A percentile compares a stretch with the other conserved stretches of the same genome.
These are phyloP conservation scores for Daedaleopsis nitida DNA, from an alignment of 768 basidiomycete genomes.

Conservation along the genomic window DNA sequence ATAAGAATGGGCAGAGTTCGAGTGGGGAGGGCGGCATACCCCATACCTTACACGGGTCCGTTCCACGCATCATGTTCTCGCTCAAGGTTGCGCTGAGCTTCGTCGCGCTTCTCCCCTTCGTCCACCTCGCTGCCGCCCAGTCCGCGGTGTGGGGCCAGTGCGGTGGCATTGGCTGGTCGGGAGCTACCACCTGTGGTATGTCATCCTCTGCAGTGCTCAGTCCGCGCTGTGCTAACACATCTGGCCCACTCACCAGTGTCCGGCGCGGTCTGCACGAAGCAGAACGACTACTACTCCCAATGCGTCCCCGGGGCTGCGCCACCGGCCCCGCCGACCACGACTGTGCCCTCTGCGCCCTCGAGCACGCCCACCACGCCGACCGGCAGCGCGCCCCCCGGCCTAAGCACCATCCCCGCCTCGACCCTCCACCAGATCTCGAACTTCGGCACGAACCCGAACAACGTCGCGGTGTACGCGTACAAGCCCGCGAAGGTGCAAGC, in stretches of 20 bases:
- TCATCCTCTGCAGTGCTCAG: neutral
- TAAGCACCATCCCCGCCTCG: conserved; percentile 21
- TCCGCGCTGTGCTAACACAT: neutral
- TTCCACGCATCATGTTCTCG: neutral
- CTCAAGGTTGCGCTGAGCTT: conserved; percentile 19
- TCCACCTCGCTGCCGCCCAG: conserved; percentile 27
- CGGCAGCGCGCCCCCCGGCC: conserved; percentile 13
- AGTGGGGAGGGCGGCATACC: no score
- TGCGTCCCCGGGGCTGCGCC: conserved; percentile 30
- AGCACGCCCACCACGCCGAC: conserved; percentile 7
- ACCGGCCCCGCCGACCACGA: neutral
- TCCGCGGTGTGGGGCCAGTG: conserved; percentile 18
- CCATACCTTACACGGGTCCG: no score
- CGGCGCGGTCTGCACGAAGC: conserved; percentile 39
- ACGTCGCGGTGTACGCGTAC: conserved; percentile 48
- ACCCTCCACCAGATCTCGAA: conserved; percentile 39
- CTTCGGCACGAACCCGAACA: conserved; percentile 56
- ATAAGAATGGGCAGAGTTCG: no score
- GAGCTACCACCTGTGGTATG: conserved; percentile 19
- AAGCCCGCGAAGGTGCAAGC: conserved; percentile 30
- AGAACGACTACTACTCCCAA: conserved; percentile 44
- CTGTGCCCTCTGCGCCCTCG: neutral
- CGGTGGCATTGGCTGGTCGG: conserved; percentile 21
- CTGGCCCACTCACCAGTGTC: conserved; percentile 19
- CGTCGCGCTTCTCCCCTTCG: conserved; percentile 20